phyloP scores from a whole-genome alignment of 2,329 filamentous ascomycete species.

The Diaporthe aspalathi region DNA sequence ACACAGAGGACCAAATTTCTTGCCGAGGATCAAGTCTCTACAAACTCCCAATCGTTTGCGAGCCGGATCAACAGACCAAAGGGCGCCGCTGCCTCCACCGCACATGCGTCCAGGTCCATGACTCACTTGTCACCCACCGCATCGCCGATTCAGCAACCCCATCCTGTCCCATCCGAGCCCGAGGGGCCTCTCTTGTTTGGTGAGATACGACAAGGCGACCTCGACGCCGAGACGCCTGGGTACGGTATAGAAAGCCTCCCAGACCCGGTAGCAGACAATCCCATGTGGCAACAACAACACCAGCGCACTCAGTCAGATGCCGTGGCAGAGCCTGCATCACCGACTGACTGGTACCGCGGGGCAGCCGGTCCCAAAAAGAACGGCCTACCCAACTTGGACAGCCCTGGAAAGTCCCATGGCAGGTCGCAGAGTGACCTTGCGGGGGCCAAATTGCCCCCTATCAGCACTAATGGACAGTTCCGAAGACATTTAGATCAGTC shows the following conservation, averaged over 20 bases:
- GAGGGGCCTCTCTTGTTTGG: constrained; percentile 75
- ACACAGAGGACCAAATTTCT: constrained; percentile 60
- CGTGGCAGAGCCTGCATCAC: constrained; percentile 70
- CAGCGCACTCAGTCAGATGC: constrained; percentile 67
- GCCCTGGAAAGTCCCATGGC: constrained; percentile 55
- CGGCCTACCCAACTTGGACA: constrained; percentile 43
- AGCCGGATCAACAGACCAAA: constrained; percentile 68
- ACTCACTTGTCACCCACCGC: constrained; percentile 53
- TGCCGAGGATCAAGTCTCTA: constrained; percentile 63
- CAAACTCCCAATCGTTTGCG: constrained; percentile 68
- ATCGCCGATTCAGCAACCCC: constrained; percentile 45
- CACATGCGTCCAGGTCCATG: constrained; percentile 57
- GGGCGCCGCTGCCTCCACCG: constrained; percentile 48
- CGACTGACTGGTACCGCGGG: constrained; percentile 73
- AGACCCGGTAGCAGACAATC: constrained; percentile 74
- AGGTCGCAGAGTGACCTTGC: constrained; percentile 72
- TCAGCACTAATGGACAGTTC: constrained; percentile 33
- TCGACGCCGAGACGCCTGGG: constrained; percentile 62
- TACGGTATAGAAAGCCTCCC: constrained; percentile 77
- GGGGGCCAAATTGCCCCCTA: constrained; percentile 42
- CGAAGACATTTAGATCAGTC: constrained; percentile 39
- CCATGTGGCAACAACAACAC: constrained; percentile 53
- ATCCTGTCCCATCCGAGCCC: constrained; percentile 45
- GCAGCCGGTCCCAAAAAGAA: constrained; percentile 45
- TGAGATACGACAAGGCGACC: constrained; percentile 74